Base-by-base conservation (phyloP, 768 basidiomycete species). In the Rhodocollybia butyracea region DNA sequence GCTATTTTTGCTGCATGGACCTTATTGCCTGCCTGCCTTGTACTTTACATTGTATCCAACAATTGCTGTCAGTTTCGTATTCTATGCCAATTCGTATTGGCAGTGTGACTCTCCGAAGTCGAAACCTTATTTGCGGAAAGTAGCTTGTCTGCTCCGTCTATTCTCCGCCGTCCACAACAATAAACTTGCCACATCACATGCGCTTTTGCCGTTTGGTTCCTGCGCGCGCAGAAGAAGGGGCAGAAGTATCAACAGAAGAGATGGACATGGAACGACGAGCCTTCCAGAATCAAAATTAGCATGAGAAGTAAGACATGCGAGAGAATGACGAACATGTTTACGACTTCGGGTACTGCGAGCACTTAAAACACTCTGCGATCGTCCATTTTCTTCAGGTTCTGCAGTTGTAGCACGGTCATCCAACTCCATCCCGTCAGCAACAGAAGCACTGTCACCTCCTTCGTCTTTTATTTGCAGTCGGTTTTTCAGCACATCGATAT, bases 241-340 rank as follows among this genome's bases (percentile, higher is more conserved):
- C 79, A 27, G 80, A 74, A 17, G 88, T 88, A 60, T 90, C 89
- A 19, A 88, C 83, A 3, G 88, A 91, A 13, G 89, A 89, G 40
- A 83, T 76, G 1, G 89, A 91, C 73, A 88, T 70, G 3, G 88
- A 89, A 29, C 88, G 79, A 40, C 84, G 81, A 15, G 74, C 64
- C 82, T 82, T 13, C 31, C 32, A 11, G 43, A 47, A 46, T 21
- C 32, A 19, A 46, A 13, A 24, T 31, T 40, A 5, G 48, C 41
- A 46, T 40, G 52, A 21, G 3, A 57, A 30, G 34, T 31, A 55
- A 13, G 34, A 26, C 17, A n/a, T 30, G 8, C 45, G 38, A 41
- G n/a, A 32, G 31, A 2, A 15, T 12, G 30, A 70, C 82, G 64
- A 58, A 83, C 88, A 66, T 81, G 83, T 67, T 82, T 88, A 63